Base-by-base conservation (phyloP, 371 early-diverging fungal species). In the Sporodiniella umbellata region DNA sequence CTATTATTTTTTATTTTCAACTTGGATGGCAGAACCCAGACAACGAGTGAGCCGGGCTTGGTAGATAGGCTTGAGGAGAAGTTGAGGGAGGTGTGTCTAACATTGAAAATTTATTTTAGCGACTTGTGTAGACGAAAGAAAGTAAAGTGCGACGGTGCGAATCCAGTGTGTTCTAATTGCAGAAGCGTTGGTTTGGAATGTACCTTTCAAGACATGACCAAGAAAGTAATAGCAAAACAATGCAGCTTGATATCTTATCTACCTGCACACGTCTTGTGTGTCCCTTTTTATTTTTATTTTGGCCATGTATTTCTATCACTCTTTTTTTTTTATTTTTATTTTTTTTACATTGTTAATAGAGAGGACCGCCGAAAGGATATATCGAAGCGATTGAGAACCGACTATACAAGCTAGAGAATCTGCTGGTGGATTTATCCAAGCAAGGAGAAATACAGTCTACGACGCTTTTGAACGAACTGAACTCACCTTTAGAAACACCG, bases 381-480 rank as follows among this genome's bases (percentile, higher is more conserved):
- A 86, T 88, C 26, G 86, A 86, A 52, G 86, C 81, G 8, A 85
- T 88, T 24, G 88, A 88, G 50, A 78, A 75, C 48, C 66, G 86
- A 30, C 59, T 87, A 33, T 80, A 79, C 53, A 78, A 76, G 42
- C 55, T 83, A 44, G 88, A 87, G 46, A 71, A 66, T 19, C 53
- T 84, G 7, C 62, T 86, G 4, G 73, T 72, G 6, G 80, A 72
- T 3, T 53, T 83, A 8, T 75, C 78, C 2, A 76, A 77, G 50
- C 63, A 53, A 2, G 77, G 72, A n/a, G 83, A 83, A 56, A 77
- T 79, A n/a, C 62, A 68, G 57, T 53, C 79, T 46, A 42, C 80
- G 35, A 68, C 75, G 22, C 56, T 83, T 10, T 54, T 80, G 18
- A 77, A 73, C 14, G 83, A 85, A 53, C 70, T 85, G 7, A 78